phyloP scores from a whole-genome alignment of 305 asterid genomes.

The Caryopteris hybrid region DNA sequence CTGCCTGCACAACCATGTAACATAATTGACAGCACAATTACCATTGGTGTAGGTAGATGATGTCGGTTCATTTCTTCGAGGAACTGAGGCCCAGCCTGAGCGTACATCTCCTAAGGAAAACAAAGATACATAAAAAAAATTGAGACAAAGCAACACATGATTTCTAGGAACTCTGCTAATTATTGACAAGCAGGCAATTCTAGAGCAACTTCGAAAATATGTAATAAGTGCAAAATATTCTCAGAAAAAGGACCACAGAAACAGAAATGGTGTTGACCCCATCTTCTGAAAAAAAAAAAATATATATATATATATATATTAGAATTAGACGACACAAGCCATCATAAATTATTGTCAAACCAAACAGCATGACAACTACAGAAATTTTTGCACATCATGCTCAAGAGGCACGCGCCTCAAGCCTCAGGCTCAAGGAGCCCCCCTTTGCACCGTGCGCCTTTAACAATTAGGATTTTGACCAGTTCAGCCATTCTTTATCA shows the following conservation, averaged over 20 bases:
- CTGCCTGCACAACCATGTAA: background rate
- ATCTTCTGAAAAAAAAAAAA: background rate
- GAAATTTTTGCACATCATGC: no score
- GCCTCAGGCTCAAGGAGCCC: no score
- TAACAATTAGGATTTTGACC: no score
- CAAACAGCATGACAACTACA: background rate
- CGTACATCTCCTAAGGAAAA: conserved; percentile 70
- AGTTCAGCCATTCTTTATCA: no score
- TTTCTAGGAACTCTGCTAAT: background rate
- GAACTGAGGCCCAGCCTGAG: conserved; percentile 89
- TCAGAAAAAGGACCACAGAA: conserved; percentile 2
- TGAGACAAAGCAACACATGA: conserved; percentile 8
- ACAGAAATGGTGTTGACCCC: background rate
- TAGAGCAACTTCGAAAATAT: no score
- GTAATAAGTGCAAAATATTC: background rate
- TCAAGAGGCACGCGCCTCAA: no score
- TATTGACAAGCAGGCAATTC: background rate
- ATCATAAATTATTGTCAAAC: background rate
- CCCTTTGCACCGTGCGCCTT: no score
- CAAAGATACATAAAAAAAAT: conserved; percentile 3
- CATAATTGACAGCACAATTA: conserved; percentile 24
- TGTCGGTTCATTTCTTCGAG: conserved; percentile 92
- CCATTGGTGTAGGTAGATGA: conserved; percentile 71
- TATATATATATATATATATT: background rate
- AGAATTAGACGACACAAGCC: background rate